phyloP scores from a whole-genome alignment of 768 basidiomycete genomes.

The Termitomyces sp. region DNA sequence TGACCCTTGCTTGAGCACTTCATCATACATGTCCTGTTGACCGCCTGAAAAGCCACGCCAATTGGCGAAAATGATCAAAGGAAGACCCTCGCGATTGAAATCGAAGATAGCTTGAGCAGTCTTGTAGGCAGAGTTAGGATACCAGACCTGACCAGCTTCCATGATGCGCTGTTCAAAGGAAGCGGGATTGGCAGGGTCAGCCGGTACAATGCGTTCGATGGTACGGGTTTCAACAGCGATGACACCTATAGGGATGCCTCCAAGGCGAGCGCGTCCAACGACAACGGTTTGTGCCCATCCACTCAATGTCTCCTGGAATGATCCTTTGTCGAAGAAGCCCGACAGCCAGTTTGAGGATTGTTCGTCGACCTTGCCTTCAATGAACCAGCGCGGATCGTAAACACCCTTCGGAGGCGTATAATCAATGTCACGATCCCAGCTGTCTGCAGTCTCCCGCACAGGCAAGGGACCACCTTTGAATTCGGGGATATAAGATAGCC shows the following conservation, averaged over 20 bases:
- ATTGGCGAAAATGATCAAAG: constrained; percentile 98
- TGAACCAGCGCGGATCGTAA: constrained; percentile 98
- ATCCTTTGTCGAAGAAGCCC: constrained; percentile 96
- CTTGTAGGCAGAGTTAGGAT: constrained; percentile 99
- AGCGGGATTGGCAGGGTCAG: constrained; percentile 94
- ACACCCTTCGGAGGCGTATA: constrained; percentile 91
- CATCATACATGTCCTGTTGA: constrained; percentile 99
- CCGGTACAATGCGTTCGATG: constrained; percentile 94
- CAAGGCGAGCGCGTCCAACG: constrained; percentile 92
- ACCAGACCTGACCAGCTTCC: constrained; percentile 99
- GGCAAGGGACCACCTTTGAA: constrained; percentile 79
- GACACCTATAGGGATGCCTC: constrained; percentile 96
- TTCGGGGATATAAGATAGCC: constrained; percentile 93
- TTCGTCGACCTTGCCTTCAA: constrained; percentile 92
- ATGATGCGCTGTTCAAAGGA: constrained; percentile 98
- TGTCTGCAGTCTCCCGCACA: constrained; percentile 66
- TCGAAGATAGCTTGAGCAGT: constrained; percentile 99
- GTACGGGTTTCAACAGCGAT: constrained; percentile 98
- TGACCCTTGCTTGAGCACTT: constrained; percentile 93
- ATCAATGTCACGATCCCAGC: constrained; percentile 90
- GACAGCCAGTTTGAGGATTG: constrained; percentile 69
- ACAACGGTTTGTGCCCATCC: constrained; percentile 99
- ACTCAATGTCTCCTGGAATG: constrained; percentile 97
- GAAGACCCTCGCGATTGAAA: constrained; percentile 95
- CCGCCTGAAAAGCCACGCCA: constrained; percentile 99